phyloP scores from a whole-genome alignment of 2,329 filamentous ascomycete species.

The Phyllosticta citrichinensis region DNA sequence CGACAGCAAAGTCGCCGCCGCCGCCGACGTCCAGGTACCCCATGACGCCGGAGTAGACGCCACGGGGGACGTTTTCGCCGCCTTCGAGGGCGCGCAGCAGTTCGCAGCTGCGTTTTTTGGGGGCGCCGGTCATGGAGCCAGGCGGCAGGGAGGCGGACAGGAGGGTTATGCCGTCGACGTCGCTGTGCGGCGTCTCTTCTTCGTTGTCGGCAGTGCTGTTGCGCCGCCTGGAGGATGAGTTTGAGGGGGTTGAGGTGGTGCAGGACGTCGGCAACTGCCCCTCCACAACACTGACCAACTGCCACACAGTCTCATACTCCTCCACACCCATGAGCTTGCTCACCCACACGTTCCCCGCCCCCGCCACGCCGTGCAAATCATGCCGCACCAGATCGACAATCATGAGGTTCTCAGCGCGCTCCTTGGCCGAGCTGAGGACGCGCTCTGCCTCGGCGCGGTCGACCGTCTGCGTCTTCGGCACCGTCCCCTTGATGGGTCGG shows the following conservation, averaged over 20 bases:
- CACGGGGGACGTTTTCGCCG: slow-evolving; percentile 43
- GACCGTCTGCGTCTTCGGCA: slow-evolving; percentile 60
- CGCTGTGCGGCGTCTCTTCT: too few relatives aligned
- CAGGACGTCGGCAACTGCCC: too few relatives aligned
- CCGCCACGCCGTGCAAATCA: slow-evolving; percentile 78
- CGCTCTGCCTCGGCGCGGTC: slow-evolving; percentile 62
- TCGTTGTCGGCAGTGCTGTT: too few relatives aligned
- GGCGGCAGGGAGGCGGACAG: slow-evolving; percentile 72
- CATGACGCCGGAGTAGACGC: slow-evolving; percentile 79
- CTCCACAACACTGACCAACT: slow-evolving; percentile 82
- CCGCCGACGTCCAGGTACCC: slow-evolving; percentile 85
- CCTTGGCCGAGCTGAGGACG: slow-evolving; percentile 72
- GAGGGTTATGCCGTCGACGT: slow-evolving; percentile 62
- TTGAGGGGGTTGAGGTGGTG: neutral
- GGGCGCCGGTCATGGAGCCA: slow-evolving; percentile 92
- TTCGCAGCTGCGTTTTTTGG: slow-evolving; percentile 86
- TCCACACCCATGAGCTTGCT: slow-evolving; percentile 76
- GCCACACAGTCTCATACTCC: slow-evolving; percentile 83
- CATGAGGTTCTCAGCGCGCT: slow-evolving; percentile 94
- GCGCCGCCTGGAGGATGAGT: neutral
- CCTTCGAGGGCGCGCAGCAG: slow-evolving; percentile 62
- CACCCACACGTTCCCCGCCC: slow-evolving; percentile 62
- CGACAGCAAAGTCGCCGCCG: slow-evolving; percentile 80
- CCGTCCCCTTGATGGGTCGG: slow-evolving; percentile 92
- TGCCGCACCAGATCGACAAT: slow-evolving; percentile 95